phyloP scores from a whole-genome alignment of 2,329 filamentous ascomycete species.

The Arthrinium phaeospermum region DNA sequence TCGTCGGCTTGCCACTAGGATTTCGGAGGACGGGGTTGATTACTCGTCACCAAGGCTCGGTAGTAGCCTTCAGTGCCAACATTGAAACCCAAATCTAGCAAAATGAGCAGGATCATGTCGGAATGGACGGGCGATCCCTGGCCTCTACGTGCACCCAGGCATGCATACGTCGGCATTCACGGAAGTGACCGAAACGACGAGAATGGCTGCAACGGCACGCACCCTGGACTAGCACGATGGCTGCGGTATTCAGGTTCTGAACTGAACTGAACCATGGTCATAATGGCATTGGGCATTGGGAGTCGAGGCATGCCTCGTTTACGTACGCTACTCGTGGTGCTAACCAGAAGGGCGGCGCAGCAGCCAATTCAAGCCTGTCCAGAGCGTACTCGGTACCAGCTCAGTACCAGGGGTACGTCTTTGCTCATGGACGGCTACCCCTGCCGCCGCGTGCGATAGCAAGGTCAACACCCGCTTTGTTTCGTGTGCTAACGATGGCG shows the following conservation, averaged over 20 bases:
- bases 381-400: neutral
- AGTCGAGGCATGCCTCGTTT: constrained; percentile 2
- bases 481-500: constrained; percentile 14
- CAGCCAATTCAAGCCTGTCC: neutral
- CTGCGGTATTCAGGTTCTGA: neutral
- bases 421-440: neutral
- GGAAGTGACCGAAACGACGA: constrained; percentile 5
- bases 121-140: constrained; percentile 3
- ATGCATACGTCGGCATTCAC: neutral
- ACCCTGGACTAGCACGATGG: neutral
- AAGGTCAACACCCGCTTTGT: constrained; percentile 13
- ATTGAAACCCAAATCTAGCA: neutral
- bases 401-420: neutral
- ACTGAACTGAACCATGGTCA: neutral
- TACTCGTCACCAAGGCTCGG: constrained; percentile 14
- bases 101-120: neutral
- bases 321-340: constrained; percentile 2
- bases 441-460: constrained; percentile 14
- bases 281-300: constrained; percentile 1
- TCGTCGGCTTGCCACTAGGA: neutral
- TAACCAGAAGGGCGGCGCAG: constrained; percentile 12
- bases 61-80: neutral
- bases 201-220: neutral
- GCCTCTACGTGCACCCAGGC: neutral
- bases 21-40: neutral